Evolutionary conservation across 768 basidiomycete species (phyloP).

Genomic region (Tylopilus sp.): DNA sequence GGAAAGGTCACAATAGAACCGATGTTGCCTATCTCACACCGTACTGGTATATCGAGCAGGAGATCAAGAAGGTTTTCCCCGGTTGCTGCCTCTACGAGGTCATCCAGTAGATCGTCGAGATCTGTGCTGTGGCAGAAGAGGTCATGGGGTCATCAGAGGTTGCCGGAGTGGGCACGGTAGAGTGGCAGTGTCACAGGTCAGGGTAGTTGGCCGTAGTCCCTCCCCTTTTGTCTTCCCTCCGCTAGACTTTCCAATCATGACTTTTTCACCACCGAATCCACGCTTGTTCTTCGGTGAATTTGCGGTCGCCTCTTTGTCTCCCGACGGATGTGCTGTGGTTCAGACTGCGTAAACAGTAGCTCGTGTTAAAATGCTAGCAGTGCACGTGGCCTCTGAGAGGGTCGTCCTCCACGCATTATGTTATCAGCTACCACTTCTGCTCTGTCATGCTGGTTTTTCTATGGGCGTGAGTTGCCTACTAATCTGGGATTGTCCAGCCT

Average conservation of each 20-base stretch:
- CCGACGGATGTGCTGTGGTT: too few species aligned
- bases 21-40: not conserved
- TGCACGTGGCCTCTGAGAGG: not conserved
- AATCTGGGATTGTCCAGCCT: too few species aligned
- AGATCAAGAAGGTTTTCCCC: not conserved
- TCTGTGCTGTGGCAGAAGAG: not conserved
- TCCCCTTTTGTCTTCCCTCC: too few species aligned
- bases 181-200: too few species aligned
- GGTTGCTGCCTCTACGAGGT: not conserved
- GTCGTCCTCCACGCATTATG: slow-evolving; percentile 1
- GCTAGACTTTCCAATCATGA: too few species aligned
- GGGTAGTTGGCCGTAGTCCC: too few species aligned
- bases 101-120: not conserved
- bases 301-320: too few species aligned
- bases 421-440: slow-evolving; percentile 4
- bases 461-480: too few species aligned
- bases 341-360: too few species aligned
- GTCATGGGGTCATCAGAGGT: not conserved
- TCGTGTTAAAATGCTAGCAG: slow-evolving; percentile 11
- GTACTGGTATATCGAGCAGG: not conserved
- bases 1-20: slow-evolving; percentile 79
- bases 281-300: too few species aligned
- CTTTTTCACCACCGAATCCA: too few species aligned
- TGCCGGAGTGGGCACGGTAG: not conserved
- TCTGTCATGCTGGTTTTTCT: too few species aligned